A percentile compares a stretch with the other conserved stretches of the same genome.
These are phyloP conservation scores for Carnegiea gigantea DNA, from an alignment of 179 eudicot genomes.

Conservation along the genomic window DNA sequence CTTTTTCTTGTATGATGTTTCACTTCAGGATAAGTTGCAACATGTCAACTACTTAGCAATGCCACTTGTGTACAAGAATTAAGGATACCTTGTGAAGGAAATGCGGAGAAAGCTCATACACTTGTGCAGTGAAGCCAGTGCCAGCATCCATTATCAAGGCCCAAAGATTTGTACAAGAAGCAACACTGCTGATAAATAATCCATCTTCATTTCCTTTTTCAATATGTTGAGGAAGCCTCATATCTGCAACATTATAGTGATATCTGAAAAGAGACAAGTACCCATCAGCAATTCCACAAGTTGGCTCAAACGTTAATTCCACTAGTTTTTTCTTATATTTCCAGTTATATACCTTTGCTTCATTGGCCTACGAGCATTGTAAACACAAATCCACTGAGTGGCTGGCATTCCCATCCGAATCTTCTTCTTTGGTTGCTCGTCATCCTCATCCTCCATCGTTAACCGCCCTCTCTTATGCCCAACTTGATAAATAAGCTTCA, in stretches of 20 bases:
- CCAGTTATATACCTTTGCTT: slow-evolving; percentile 64
- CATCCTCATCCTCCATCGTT: slow-evolving; percentile 72
- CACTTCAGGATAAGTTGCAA: not conserved
- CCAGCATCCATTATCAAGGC: slow-evolving; percentile 96
- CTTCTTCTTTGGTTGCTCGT: slow-evolving; percentile 87
- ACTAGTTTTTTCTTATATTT: not conserved
- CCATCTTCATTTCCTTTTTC: slow-evolving; percentile 93
- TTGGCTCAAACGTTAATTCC: not conserved
- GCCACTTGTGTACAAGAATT: not conserved
- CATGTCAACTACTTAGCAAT: not conserved
- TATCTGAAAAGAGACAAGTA: slow-evolving; percentile 46
- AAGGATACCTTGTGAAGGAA: slow-evolving; percentile 78
- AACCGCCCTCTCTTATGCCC: slow-evolving; percentile 93
- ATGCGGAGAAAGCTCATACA: slow-evolving; percentile 73
- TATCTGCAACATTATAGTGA: slow-evolving; percentile 83
- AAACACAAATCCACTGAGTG: slow-evolving; percentile 90
- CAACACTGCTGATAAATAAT: slow-evolving; percentile 67
- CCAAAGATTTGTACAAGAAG: slow-evolving; percentile 80
- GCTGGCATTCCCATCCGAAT: slow-evolving; percentile 96
- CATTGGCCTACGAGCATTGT: slow-evolving; percentile 92
- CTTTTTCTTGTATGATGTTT: not conserved
- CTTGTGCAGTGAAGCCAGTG: slow-evolving; percentile 73
- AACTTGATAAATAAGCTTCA: slow-evolving; percentile 80
- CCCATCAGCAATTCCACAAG: slow-evolving; percentile 7
- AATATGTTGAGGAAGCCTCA: slow-evolving; percentile 70